phyloP scores from a whole-genome alignment of 257 asterid species.

The Fraxinus quadrangulata region DNA sequence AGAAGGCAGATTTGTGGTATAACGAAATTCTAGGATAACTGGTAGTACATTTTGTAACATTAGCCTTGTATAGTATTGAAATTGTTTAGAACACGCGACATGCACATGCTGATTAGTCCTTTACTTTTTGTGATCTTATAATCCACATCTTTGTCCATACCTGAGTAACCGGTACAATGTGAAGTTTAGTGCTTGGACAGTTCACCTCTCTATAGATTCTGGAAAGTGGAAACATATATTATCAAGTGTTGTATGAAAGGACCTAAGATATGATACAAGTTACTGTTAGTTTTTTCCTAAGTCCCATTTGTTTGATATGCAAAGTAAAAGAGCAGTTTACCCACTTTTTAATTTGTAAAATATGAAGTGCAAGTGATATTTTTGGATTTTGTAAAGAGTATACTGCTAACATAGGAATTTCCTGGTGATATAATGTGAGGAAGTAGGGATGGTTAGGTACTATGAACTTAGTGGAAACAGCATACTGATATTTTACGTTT shows the following conservation, averaged over 20 bases:
- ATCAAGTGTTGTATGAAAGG: background rate
- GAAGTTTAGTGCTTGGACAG: background rate
- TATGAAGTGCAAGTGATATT: background rate
- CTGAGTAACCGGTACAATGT: background rate
- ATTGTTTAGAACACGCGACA: background rate
- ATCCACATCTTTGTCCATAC: background rate
- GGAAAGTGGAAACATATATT: background rate
- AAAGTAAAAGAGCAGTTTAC: background rate
- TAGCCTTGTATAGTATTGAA: background rate
- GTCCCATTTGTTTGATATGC: background rate
- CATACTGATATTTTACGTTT: slow-evolving; percentile 6
- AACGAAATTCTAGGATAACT: background rate
- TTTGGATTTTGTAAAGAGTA: background rate
- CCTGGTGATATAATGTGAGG: background rate
- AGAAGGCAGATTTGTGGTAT: background rate
- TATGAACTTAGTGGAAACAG: background rate
- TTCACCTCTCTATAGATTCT: background rate
- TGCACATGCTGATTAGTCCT: background rate
- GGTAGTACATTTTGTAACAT: slow-evolving; percentile 2
- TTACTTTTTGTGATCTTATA: background rate
- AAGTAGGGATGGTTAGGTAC: background rate
- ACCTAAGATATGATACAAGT: background rate
- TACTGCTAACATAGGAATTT: background rate
- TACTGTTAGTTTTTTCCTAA: background rate
- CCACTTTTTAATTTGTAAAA: background rate